A percentile compares a stretch with the other conserved stretches of the same genome.
Evolutionary conservation across 352 stramenopile species (phyloP).

Genomic region (Aphanomyces astaci): DNA sequence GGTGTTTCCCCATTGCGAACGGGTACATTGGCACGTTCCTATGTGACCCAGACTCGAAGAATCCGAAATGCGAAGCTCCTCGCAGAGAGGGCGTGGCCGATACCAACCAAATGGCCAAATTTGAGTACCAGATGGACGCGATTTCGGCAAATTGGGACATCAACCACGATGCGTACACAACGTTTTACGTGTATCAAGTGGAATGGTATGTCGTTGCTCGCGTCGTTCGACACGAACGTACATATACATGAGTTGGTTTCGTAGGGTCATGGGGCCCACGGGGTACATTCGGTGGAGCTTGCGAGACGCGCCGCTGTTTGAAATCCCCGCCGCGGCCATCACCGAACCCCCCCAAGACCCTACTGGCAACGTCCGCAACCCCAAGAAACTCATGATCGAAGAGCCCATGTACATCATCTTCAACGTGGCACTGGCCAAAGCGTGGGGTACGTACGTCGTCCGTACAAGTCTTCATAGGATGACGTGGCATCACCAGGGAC

Average conservation of each 20-base stretch:
- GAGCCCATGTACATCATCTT: constrained; percentile 90
- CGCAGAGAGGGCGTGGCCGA: constrained; percentile 29
- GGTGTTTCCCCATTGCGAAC: constrained; percentile 53
- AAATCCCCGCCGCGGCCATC: constrained; percentile 51
- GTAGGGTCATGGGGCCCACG: constrained; percentile 36
- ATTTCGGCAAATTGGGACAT: constrained; percentile 78
- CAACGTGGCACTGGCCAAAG: constrained; percentile 89
- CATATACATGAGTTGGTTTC: background rate
- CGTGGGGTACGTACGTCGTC: constrained; percentile 26
- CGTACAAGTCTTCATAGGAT: no score
- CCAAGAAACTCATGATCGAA: constrained; percentile 78
- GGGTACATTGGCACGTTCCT: constrained; percentile 45
- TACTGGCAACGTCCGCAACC: constrained; percentile 33
- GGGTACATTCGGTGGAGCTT: constrained; percentile 49
- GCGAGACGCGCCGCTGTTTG: constrained; percentile 74
- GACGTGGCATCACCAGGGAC: no score
- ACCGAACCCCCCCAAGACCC: constrained; percentile 32
- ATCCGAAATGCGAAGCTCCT: constrained; percentile 27
- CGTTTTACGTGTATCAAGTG: constrained; percentile 31
- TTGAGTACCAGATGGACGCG: constrained; percentile 62
- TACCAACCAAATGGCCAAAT: constrained; percentile 46
- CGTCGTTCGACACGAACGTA: background rate
- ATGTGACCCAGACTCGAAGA: constrained; percentile 41
- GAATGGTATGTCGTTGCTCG: constrained; percentile 24
- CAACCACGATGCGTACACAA: constrained; percentile 52